A percentile compares a stretch with the other conserved stretches of the same genome.
These are phyloP conservation scores for Plasmodium gallinaceum DNA, from an alignment of 169 alveolate genomes.

Conservation along the genomic window DNA sequence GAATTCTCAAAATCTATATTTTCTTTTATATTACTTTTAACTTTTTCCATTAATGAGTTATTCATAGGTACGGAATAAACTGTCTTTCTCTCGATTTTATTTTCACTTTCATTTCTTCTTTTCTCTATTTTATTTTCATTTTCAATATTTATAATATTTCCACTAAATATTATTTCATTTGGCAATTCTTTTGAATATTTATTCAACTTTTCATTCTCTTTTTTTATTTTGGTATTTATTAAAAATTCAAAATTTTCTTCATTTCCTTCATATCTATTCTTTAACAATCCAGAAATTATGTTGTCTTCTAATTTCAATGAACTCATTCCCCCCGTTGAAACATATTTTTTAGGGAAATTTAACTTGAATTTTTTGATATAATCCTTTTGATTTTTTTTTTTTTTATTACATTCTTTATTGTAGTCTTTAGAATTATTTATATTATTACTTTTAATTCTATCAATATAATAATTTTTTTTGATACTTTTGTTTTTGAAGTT, in stretches of 20 bases:
- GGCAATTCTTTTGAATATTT: not conserved
- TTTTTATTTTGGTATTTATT: slow-evolving; percentile 22
- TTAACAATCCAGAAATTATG: not conserved
- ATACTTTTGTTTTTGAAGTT: not conserved
- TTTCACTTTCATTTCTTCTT: slow-evolving; percentile 2
- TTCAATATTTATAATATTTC: slow-evolving; percentile 14
- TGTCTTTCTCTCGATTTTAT: not conserved
- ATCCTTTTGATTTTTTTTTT: not conserved
- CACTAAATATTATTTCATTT: slow-evolving; percentile 34
- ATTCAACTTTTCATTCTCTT: slow-evolving; percentile 1
- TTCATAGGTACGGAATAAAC: not conserved
- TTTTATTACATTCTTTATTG: not conserved
- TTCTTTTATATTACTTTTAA: not conserved
- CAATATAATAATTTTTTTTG: not conserved
- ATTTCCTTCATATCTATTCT: not conserved
- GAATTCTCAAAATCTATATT: not conserved
- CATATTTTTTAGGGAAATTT: not conserved
- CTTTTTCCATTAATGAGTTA: not conserved
- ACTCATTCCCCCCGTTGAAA: not conserved
- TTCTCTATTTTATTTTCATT: not conserved
- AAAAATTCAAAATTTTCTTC: slow-evolving; percentile 33
- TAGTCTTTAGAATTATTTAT: not conserved
- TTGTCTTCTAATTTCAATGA: not conserved
- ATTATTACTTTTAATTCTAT: not conserved
- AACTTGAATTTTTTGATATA: slow-evolving; percentile 4